Conservation (phyloP, 78 protist species). For the Trichosphaerium sp. region DNA sequence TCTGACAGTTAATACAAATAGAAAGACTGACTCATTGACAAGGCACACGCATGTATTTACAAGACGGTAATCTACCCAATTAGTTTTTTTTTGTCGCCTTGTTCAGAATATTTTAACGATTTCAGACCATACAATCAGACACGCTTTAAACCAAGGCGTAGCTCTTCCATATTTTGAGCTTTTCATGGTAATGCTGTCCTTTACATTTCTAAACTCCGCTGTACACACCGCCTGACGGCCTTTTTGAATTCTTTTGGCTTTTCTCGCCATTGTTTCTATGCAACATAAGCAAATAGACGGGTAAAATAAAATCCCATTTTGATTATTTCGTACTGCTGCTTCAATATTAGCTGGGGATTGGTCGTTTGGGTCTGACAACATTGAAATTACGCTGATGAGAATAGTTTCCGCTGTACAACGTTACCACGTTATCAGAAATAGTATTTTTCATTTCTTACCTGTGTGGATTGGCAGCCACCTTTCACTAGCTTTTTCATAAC, state of each 20-base stretch:
- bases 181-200: no score
- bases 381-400: constrained; percentile 71
- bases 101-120: no score
- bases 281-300: not conserved
- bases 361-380: constrained; percentile 83
- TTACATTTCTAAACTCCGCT: no score
- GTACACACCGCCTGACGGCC: constrained; percentile 12
- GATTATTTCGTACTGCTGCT: constrained; percentile 67
- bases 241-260: constrained; percentile 5
- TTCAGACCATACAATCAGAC: no score
- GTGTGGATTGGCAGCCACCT: constrained; percentile 66
- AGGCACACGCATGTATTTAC: no score
- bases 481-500: constrained; percentile 82
- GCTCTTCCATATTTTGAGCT: no score
- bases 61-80: no score
- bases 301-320: not conserved
- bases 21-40: no score
- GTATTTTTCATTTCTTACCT: constrained; percentile 50
- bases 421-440: no score
- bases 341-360: constrained; percentile 95
- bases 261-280: constrained; percentile 31
- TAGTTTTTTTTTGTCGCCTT: no score
- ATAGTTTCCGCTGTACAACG: constrained; percentile 60
- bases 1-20: no score
- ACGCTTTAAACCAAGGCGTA: no score